phyloP scores from a whole-genome alignment of 306 rosid species.

The Cajanus cajan region DNA sequence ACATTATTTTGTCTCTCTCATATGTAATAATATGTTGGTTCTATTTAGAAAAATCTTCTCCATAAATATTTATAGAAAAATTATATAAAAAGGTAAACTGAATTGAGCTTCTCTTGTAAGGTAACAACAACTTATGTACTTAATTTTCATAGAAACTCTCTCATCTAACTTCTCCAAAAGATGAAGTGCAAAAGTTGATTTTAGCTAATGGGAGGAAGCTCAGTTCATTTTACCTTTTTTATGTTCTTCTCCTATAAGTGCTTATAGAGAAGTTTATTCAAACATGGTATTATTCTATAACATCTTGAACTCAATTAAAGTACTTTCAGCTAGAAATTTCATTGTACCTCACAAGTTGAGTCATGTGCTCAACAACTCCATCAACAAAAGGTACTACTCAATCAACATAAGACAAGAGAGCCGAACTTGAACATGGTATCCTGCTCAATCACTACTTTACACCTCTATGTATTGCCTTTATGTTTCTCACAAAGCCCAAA shows the following conservation, averaged over 20 bases:
- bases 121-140: too few species aligned
- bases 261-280: too few species aligned
- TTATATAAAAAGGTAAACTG: too few species aligned
- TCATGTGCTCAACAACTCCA: not conserved
- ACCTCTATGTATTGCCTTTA: not conserved
- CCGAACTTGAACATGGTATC: not conserved
- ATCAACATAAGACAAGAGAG: slow-evolving; percentile 6
- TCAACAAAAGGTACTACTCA: slow-evolving; percentile 15
- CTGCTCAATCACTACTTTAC: not conserved
- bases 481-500: not conserved
- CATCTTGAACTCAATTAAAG: slow-evolving; percentile 17
- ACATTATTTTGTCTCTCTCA: not conserved
- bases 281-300: not conserved
- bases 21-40: not conserved
- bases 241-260: too few species aligned
- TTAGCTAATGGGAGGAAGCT: too few species aligned
- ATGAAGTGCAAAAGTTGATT: too few species aligned
- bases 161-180: too few species aligned
- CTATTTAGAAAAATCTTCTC: too few species aligned
- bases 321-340: slow-evolving; percentile 20
- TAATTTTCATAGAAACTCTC: too few species aligned
- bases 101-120: too few species aligned
- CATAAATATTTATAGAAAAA: too few species aligned
- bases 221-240: too few species aligned
- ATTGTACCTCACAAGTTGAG: not conserved